Evolutionary conservation across 2,329 filamentous ascomycete genomes (phyloP).

Genomic region (Ophiostoma piceae): DNA sequence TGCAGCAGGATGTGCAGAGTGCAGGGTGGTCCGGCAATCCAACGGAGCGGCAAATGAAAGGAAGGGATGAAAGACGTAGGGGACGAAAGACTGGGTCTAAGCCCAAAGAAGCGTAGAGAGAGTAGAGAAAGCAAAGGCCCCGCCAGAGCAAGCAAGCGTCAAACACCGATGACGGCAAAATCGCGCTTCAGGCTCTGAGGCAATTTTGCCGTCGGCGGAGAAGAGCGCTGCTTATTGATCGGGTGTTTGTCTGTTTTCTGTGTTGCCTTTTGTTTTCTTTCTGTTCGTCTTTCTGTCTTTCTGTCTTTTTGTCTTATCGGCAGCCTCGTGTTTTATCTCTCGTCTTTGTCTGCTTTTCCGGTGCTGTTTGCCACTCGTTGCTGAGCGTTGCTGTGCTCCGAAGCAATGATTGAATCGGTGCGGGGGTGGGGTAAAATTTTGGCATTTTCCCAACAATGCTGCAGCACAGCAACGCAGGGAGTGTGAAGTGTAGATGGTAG

Average conservation of each 20-base stretch:
- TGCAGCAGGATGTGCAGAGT: background rate
- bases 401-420: slow-evolving; percentile 20
- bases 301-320: background rate
- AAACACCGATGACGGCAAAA: slow-evolving; percentile 12
- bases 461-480: slow-evolving; percentile 19
- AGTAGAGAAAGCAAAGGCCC: background rate
- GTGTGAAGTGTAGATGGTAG: background rate
- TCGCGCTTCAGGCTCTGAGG: slow-evolving; percentile 5
- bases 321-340: background rate
- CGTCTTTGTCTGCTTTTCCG: background rate
- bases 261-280: background rate
- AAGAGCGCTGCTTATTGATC: background rate
- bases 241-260: background rate
- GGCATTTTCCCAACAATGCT: slow-evolving; percentile 2
- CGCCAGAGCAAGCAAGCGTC: slow-evolving; percentile 6
- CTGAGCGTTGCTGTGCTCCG: background rate
- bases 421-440: slow-evolving; percentile 28
- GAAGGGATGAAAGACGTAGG: background rate
- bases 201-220: slow-evolving; percentile 15
- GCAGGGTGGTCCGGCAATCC: slow-evolving; percentile 10
- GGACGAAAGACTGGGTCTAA: slow-evolving; percentile 7
- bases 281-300: background rate
- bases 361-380: slow-evolving; percentile 10
- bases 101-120: background rate
- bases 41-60: slow-evolving; percentile 10